Conservation (phyloP, 768 basidiomycete species). For the Pisolithus orientalis region DNA sequence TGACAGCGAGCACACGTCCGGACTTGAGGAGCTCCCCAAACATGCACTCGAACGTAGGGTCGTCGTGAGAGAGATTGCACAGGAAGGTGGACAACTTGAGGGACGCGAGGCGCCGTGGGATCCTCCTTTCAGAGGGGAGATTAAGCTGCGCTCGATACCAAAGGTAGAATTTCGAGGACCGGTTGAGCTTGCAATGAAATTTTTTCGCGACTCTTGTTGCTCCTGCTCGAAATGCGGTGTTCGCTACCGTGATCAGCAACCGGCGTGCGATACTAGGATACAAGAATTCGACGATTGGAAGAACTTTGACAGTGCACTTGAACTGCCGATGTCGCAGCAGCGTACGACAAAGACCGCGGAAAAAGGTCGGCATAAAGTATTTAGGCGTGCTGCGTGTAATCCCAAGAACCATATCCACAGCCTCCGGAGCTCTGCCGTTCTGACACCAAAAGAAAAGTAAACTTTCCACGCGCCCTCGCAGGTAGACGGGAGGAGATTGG, state of each 20-base stretch:
- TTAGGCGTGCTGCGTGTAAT: conserved; percentile 28
- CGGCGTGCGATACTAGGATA: conserved; percentile 11
- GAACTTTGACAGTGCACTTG: conserved; percentile 26
- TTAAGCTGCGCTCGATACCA: not conserved
- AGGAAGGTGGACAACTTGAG: conserved; percentile 14
- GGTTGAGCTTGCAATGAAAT: not conserved
- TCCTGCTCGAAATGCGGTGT: conserved; percentile 5
- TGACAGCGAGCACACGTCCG: conserved; percentile 39
- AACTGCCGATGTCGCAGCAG: conserved; percentile 39
- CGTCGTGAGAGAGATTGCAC: conserved; percentile 3
- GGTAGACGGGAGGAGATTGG: conserved; percentile 32
- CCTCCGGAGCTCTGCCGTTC: conserved; percentile 30
- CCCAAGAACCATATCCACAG: conserved; percentile 35
- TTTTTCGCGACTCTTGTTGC: conserved; percentile 5
- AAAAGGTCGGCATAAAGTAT: conserved; percentile 36
- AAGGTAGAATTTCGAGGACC: not conserved
- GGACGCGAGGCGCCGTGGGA: conserved; percentile 5
- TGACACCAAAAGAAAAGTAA: conserved; percentile 35
- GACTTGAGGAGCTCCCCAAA: conserved; percentile 23
- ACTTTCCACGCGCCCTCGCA: conserved; percentile 38
- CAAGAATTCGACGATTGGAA: conserved; percentile 14
- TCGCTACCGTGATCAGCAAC: conserved; percentile 4
- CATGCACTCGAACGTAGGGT: conserved; percentile 8
- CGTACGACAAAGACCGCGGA: conserved; percentile 30
- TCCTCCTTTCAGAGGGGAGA: not conserved